phyloP scores from a whole-genome alignment of 2,329 filamentous ascomycete species.

The Fusarium siculi region DNA sequence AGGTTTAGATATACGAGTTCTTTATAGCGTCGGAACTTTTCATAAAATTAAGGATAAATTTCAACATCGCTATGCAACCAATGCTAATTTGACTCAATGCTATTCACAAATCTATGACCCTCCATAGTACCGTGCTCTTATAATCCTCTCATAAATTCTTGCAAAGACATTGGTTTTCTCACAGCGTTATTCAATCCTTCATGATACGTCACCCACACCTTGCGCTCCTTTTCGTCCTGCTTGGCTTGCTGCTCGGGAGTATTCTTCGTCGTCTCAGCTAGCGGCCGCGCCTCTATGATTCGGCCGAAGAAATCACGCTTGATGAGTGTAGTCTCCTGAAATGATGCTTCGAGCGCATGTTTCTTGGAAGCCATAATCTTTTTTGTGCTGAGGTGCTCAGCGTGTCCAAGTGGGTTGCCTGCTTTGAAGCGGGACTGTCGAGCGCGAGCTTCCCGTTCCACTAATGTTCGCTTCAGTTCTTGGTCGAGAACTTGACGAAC shows the following conservation, averaged over 20 bases:
- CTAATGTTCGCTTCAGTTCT: conserved; percentile 81
- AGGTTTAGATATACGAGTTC: conserved; percentile 29
- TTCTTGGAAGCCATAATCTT: conserved; percentile 48
- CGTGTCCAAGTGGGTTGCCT: conserved; percentile 49
- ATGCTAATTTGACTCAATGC: background rate
- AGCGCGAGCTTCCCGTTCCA: conserved; percentile 72
- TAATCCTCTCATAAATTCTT: conserved; percentile 78
- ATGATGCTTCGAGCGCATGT: conserved; percentile 47
- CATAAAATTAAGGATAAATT: conserved; percentile 6
- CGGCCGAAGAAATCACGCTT: conserved; percentile 91
- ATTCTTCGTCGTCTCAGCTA: conserved; percentile 56
- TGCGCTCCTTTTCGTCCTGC: conserved; percentile 58
- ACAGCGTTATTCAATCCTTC: conserved; percentile 95
- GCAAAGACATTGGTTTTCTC: conserved; percentile 83
- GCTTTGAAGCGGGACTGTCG: conserved; percentile 72
- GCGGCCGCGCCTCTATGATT: conserved; percentile 61
- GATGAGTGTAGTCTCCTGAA: conserved; percentile 54
- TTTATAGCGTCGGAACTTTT: conserved; percentile 18
- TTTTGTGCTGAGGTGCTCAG: conserved; percentile 51
- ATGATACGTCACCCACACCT: conserved; percentile 89
- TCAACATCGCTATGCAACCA: conserved; percentile 24
- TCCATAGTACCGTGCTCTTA: conserved; percentile 45
- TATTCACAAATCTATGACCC: background rate
- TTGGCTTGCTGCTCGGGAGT: conserved; percentile 45
- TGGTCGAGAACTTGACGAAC: conserved; percentile 93